Evolutionary conservation across 2,329 filamentous ascomycete species (phyloP).

Genomic region (Catunica adiposa): DNA sequence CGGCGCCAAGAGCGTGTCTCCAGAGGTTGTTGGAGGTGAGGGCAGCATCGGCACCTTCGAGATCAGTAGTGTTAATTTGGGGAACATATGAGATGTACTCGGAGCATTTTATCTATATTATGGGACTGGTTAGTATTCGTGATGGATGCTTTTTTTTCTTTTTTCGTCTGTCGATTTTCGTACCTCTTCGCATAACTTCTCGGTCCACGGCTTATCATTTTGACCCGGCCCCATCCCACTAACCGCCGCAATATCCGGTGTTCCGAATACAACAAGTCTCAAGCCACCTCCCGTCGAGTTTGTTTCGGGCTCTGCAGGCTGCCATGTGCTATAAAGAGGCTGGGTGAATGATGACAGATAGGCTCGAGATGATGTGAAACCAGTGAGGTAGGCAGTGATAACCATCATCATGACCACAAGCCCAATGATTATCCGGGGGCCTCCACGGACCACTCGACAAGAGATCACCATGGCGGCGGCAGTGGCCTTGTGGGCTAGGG

Average conservation of each 20-base stretch:
- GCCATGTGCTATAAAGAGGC: slow-evolving; percentile 17
- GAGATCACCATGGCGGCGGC: slow-evolving; percentile 20
- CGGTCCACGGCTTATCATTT: slow-evolving; percentile 27
- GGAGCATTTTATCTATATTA: slow-evolving; percentile 34
- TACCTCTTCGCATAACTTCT: slow-evolving; percentile 33
- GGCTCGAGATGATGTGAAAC: slow-evolving; percentile 13
- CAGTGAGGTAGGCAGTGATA: slow-evolving; percentile 17
- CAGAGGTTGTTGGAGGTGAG: slow-evolving; percentile 38
- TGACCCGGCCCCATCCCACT: slow-evolving; percentile 2
- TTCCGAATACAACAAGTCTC: slow-evolving; percentile 36
- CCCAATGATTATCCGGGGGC: slow-evolving; percentile 19
- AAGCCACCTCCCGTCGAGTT: slow-evolving; percentile 21
- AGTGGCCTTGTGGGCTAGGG: not conserved
- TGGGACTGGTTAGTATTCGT: not conserved
- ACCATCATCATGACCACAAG: slow-evolving; percentile 20
- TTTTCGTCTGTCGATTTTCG: slow-evolving; percentile 12
- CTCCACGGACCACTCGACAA: slow-evolving; percentile 26
- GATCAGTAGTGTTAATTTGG: slow-evolving; percentile 22
- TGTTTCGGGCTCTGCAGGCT: slow-evolving; percentile 17
- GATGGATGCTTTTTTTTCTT: not conserved
- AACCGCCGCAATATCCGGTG: slow-evolving; percentile 26
- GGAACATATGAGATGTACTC: slow-evolving; percentile 32
- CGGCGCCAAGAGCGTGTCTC: slow-evolving; percentile 23
- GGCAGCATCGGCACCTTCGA: slow-evolving; percentile 21
- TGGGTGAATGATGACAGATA: slow-evolving; percentile 12